Evolutionary conservation across 2,329 filamentous ascomycete species (phyloP), one percentile per base, ranked within the genome.

Genomic region (Mycosphaerella sp.): DNA sequence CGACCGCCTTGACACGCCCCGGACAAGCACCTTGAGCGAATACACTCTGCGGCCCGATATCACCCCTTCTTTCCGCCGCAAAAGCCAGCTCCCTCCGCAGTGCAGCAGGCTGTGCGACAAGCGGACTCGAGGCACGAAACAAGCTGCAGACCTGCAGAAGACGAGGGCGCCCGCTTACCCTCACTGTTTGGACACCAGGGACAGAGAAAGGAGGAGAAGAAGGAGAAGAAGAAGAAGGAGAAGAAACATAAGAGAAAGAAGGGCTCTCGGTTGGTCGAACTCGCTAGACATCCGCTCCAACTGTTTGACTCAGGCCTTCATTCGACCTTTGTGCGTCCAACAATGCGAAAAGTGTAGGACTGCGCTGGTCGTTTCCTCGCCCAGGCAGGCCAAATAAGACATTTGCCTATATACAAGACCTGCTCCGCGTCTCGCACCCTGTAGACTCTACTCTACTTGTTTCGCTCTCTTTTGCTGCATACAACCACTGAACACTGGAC

Each of bases 291-390:
- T 6, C 7, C 21, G 21, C 21, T 25, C 4, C 30, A 25, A 21
- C 6, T 16, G 30, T 45, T 45, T 45, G 43, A 21, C 16, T 12
- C 28, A 28, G 21, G 16, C 32, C 17, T 42, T 30, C 40, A 28
- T 43, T 36, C 12, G 27, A 28, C 27, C 48, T 50, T 50, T 50
- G 48, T 44, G 40, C n/a, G 41, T 34, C 16, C 41, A 40, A 44
- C 41, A 40, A 50, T 40, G 45, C 21, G 14, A 18, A 14, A 48
- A 28, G 28, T 34, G 35, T 30, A 48, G 28, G 37, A 16, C 14
- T 16, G 32, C 37, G 45, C 45, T 48, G 45, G 45, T 41, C 16
- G 45, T 41, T 48, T 48, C 45, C 28, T 32, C 45, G 45, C 45
- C 27, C 21, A 41, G 10, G 40, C 14, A 25, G 37, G 45, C 37